phyloP scores from a whole-genome alignment of 208 protist species.

The Trichomonas vaginalis region DNA sequence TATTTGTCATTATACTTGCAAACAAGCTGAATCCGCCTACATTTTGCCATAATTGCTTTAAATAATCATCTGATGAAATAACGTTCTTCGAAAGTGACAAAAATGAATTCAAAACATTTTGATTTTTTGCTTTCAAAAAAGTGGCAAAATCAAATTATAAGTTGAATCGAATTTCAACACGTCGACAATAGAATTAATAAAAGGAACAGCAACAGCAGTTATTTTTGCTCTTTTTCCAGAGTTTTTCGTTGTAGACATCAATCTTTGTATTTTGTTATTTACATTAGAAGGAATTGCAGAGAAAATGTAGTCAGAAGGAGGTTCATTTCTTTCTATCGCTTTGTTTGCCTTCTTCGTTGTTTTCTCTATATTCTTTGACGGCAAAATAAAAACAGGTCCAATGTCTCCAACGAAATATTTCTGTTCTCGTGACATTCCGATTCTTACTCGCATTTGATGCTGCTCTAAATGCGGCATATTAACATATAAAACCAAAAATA shows the following conservation, averaged over 20 bases:
- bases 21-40: background rate
- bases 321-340: background rate
- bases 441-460: background rate
- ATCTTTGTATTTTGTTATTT: background rate
- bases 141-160: background rate
- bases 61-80: background rate
- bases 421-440: background rate
- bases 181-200: background rate
- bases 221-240: background rate
- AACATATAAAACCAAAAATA: no score
- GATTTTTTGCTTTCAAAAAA: background rate
- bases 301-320: background rate
- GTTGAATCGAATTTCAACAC: background rate
- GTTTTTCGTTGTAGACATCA: background rate
- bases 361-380: background rate
- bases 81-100: background rate
- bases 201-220: background rate
- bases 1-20: background rate
- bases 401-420: background rate
- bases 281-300: background rate
- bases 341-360: background rate
- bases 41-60: background rate
- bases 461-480: background rate
- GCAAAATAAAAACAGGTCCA: background rate
- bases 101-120: background rate